Evolutionary conservation across 176 grass and related monocot species (phyloP), one percentile per base, ranked within the genome.

Genomic region (Dendrocalamus sinicus): DNA sequence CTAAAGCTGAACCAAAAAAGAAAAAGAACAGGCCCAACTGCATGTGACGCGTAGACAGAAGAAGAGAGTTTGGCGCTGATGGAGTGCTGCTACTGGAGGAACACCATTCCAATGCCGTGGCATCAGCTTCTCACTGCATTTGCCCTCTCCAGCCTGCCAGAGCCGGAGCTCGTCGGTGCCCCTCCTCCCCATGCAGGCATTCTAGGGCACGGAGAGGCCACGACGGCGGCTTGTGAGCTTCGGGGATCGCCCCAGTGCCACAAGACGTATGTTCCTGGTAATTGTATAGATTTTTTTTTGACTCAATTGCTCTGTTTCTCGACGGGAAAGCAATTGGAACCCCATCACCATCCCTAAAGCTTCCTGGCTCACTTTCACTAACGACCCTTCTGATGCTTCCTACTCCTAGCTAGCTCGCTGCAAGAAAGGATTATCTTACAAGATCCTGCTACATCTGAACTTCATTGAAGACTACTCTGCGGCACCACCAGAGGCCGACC

Each of bases 181-280:
- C 8, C 65, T 1, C 43, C 13, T 82, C 2, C 44, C 65, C 23
- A 16, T 9, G 46, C 71, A 70, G 57, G 32, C 67, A 24, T 67
- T 84, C 9, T 57, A 19, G 46, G 8, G 57, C 4, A 4, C 20
- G 39, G 78, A 57, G 11, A 23, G 58, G 19, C 44, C 50, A 24
- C 71, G 32, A 39, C 8, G 40, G 8, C 48, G 80, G 28, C 24
- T 83, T 13, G 6, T 11, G 67, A 83, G 53, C 57, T 63, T 66
- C 8, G 30, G 41, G 52, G 61, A 19, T 84, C 75, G 39, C 70
- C 75, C 10, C 72, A 73, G 26, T 94, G 92, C 92, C 65, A 80
- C 70, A 94, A 94, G 92, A 94, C 91, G 92, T 94, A 86, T 23
- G 92, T 94, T 44, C 92, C 92, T 17, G 89, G 92, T 94, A 91